Percentiles rank a stretch among this genome's conserved stretches.
These are phyloP conservation scores for Fusarium sp. DNA, from an alignment of 2,329 filamentous ascomycete genomes.

Conservation along the genomic window DNA sequence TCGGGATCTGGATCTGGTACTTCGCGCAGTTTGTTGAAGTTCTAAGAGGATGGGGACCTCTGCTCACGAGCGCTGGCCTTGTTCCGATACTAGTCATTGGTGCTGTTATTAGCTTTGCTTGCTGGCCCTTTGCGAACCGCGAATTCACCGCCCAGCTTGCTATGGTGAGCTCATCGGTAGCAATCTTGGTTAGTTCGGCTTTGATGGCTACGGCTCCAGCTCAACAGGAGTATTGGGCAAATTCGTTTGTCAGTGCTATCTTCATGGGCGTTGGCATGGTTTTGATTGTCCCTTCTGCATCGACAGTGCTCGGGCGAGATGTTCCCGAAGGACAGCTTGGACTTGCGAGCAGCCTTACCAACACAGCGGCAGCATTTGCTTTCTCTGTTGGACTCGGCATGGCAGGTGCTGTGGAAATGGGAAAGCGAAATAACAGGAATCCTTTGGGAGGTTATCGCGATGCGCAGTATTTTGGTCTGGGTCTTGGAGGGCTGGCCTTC, in stretches of 20 bases:
- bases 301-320: constrained; percentile 34
- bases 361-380: constrained; percentile 30
- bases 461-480: constrained; percentile 43
- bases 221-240: constrained; percentile 43
- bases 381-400: constrained; percentile 43
- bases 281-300: constrained; percentile 36
- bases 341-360: constrained; percentile 35
- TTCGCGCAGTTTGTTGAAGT: constrained; percentile 40
- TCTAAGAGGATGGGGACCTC: constrained; percentile 38
- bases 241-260: constrained; percentile 42
- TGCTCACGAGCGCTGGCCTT: constrained; percentile 38
- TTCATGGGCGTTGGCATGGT: constrained; percentile 44
- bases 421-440: constrained; percentile 13
- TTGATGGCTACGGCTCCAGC: constrained; percentile 41
- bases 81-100: constrained; percentile 40
- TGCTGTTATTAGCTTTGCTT: constrained; percentile 22
- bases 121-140: constrained; percentile 33
- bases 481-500: constrained; percentile 38
- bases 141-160: constrained; percentile 32
- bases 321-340: constrained; percentile 42
- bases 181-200: constrained; percentile 36
- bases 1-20: constrained; percentile 45
- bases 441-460: constrained; percentile 38
- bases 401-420: constrained; percentile 41
- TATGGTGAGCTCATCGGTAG: constrained; percentile 32